These are phyloP conservation scores for Beverwykella pulmonaria DNA, from an alignment of 495 filamentous ascomycete species.

Conservation along the genomic window DNA sequence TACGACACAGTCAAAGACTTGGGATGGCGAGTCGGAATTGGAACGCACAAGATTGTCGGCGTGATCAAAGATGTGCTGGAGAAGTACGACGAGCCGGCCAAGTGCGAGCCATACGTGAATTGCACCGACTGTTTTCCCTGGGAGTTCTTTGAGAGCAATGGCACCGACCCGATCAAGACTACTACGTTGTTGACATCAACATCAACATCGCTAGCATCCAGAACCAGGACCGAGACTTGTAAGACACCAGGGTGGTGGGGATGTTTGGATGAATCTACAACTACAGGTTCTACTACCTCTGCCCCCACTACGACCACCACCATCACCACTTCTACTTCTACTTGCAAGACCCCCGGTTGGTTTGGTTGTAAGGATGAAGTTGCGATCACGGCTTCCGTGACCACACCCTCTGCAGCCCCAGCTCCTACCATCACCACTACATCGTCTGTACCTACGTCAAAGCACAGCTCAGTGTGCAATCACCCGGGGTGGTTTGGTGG, in stretches of 20 bases:
- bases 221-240: constrained; percentile 76
- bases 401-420: background rate
- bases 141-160: constrained; percentile 93
- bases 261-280: constrained; percentile 63
- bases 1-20: constrained; percentile 91
- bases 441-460: constrained; percentile 8
- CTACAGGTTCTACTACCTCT: constrained; percentile 41
- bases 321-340: constrained; percentile 52
- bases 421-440: constrained; percentile 9
- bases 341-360: constrained; percentile 45
- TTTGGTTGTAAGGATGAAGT: constrained; percentile 35
- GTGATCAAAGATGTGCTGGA: constrained; percentile 86
- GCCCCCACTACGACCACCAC: constrained; percentile 52
- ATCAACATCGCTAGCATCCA: constrained; percentile 49
- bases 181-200: constrained; percentile 49
- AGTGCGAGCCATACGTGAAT: constrained; percentile 71
- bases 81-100: constrained; percentile 74
- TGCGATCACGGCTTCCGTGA: background rate
- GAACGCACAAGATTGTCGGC: constrained; percentile 79
- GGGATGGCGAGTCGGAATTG: constrained; percentile 83
- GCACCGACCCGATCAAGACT: constrained; percentile 72
- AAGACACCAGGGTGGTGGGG: constrained; percentile 87
- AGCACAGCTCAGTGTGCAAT: constrained; percentile 53
- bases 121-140: constrained; percentile 90
- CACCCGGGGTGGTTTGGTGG: constrained; percentile 75